A percentile compares a stretch with the other conserved stretches of the same genome.
Evolutionary conservation across 257 asterid species (phyloP).

Genomic region (Ophiorrhiza pumila): DNA sequence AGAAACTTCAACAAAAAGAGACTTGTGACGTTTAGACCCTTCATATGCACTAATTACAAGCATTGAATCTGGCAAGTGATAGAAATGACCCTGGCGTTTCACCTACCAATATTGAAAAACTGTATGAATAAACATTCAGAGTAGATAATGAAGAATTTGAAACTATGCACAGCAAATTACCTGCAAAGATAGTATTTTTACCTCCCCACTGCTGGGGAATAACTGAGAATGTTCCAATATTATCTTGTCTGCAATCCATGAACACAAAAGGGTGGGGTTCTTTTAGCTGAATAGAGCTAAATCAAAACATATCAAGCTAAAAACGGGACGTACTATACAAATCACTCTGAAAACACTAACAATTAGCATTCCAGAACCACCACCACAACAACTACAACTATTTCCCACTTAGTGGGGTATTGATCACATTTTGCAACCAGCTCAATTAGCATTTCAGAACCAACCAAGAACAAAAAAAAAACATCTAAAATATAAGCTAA

Average conservation of each 20-base stretch:
- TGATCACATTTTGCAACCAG: too few species aligned
- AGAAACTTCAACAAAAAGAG: constrained; percentile 48
- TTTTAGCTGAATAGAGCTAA: background rate
- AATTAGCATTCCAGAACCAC: background rate
- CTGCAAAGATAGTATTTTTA: constrained; percentile 49
- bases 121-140: constrained; percentile 10
- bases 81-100: constrained; percentile 41
- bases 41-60: constrained; percentile 45
- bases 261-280: background rate
- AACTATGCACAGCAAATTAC: constrained; percentile 27
- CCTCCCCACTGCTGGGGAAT: constrained; percentile 50
- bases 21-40: constrained; percentile 35
- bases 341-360: too few species aligned
- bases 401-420: too few species aligned
- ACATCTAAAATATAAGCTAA: background rate
- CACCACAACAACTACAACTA: too few species aligned
- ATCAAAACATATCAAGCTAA: background rate
- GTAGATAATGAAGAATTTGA: background rate
- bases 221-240: constrained; percentile 40
- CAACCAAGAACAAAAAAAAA: background rate
- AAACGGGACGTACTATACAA: background rate
- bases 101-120: constrained; percentile 37
- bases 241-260: constrained; percentile 48
- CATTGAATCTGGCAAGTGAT: constrained; percentile 62
- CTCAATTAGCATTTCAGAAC: background rate